A percentile compares a stretch with the other conserved stretches of the same genome.
These are phyloP conservation scores for Geotrichum candidum DNA, from an alignment of 1,139 yeast species.

Conservation along the genomic window DNA sequence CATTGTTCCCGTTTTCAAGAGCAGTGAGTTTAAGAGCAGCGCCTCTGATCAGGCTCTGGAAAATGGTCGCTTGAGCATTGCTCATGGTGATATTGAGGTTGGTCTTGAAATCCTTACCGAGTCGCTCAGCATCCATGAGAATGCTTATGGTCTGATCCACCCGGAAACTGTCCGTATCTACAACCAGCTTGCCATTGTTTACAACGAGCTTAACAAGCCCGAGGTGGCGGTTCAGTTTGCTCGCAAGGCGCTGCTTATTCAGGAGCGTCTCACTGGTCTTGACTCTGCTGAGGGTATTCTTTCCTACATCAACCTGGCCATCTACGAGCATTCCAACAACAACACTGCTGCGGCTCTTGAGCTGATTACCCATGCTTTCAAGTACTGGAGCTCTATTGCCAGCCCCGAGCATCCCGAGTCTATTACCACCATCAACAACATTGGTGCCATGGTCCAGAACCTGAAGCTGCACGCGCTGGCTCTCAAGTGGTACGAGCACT, in stretches of 20 bases:
- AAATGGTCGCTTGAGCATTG: slow-evolving; percentile 35
- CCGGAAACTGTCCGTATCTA: slow-evolving; percentile 72
- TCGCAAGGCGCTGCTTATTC: slow-evolving; percentile 64
- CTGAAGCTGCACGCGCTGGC: slow-evolving; percentile 46
- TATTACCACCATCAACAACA: slow-evolving; percentile 58
- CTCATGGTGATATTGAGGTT: slow-evolving; percentile 31
- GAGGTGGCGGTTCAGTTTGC: slow-evolving; percentile 61
- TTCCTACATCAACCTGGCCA: slow-evolving; percentile 68
- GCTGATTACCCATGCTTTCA: slow-evolving; percentile 55
- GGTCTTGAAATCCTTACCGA: slow-evolving; percentile 52
- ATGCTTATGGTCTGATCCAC: slow-evolving; percentile 76
- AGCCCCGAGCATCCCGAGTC: slow-evolving; percentile 63
- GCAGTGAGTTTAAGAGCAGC: slow-evolving; percentile 58
- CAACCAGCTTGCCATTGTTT: slow-evolving; percentile 57
- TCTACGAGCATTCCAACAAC: slow-evolving; percentile 57
- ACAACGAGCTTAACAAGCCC: slow-evolving; percentile 53
- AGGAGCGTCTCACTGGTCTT: slow-evolving; percentile 75
- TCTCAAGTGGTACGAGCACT: slow-evolving; percentile 44
- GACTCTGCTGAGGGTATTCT: slow-evolving; percentile 75
- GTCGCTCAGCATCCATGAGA: slow-evolving; percentile 69
- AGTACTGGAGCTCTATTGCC: slow-evolving; percentile 49
- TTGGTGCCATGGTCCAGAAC: slow-evolving; percentile 56
- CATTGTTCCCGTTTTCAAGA: slow-evolving; percentile 69
- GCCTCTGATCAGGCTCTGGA: slow-evolving; percentile 76
- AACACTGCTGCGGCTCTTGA: slow-evolving; percentile 58